Base-by-base conservation (phyloP, 2,329 filamentous ascomycete genomes). In the Penicillium sp. region DNA sequence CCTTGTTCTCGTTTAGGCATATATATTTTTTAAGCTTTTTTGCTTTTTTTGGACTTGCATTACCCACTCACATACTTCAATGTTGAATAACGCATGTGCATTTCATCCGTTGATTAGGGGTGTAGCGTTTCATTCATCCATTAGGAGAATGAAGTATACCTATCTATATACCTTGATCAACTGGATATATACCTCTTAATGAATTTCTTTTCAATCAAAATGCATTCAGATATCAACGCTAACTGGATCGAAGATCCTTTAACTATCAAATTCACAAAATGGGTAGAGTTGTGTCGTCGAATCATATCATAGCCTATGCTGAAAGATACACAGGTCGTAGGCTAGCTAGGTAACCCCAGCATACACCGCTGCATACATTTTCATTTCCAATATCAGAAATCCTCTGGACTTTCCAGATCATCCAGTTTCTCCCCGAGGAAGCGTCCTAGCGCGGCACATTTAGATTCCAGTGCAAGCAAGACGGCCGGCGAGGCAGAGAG, bases 371-470 rank as follows among this genome's bases (percentile, higher is more conserved):
- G 13, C n/a, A 11, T 2, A 15, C 15, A 25, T n/a, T 23, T 43
- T 33, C 34, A 40, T 23, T 21, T 16, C 9, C 19, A 23, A 8
- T 2, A 29, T 63, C 60, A 77, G 51, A 77, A 77, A 58, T 77
- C 75, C 36, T 77, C 75, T 0, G 75, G 75, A 44, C 72, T 75
- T 58, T 75, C 74, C 21, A 77, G 60, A 58, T 76, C 75, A 48
- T 69, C 62, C 25, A 77, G 47, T 50, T 77, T 77, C 50, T 75
- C 71, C 11, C 73, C 66, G 13, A 77, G 65, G 50, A 77, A 77
- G 11, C 69, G 67, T 7, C 72, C 75, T 41, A 77, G 55, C 5
- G 75, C 75, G 2, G 74, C 75, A 23, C 73, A 76, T 59, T 77
- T 77, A 8, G 75, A 76, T 54, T 77, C 75, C 11, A 77, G 55